Evolutionary conservation across 106 monocot species (phyloP).

Genomic region (Narthecium ossifragum): DNA sequence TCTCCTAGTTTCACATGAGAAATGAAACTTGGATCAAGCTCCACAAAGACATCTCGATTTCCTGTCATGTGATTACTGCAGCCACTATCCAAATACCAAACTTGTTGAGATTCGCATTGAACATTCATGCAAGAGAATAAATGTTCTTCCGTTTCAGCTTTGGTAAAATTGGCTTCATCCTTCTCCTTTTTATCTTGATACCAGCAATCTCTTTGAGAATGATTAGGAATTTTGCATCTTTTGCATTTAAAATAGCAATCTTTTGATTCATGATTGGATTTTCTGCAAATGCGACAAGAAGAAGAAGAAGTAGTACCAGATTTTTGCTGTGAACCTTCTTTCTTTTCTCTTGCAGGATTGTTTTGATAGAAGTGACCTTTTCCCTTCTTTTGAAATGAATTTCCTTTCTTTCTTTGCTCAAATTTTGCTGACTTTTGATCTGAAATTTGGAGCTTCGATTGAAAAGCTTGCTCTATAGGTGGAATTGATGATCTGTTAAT

Average conservation of each 20-base stretch:
- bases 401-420: neutral
- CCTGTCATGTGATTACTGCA: neutral
- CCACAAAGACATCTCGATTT: neutral
- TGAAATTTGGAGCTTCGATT: neutral
- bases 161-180: conserved; percentile 1
- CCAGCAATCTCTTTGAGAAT: conserved; percentile 5
- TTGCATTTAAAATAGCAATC: conserved; percentile 1
- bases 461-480: conserved; percentile 1
- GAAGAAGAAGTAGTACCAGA: too few relatives aligned
- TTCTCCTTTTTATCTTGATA: neutral
- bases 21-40: neutral
- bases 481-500: neutral
- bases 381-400: neutral
- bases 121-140: neutral
- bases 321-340: too few relatives aligned
- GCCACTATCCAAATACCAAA: neutral
- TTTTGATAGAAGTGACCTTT: neutral
- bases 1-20: neutral
- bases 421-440: neutral
- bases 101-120: neutral
- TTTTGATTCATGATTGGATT: neutral
- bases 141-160: neutral
- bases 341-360: neutral
- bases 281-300: too few relatives aligned
- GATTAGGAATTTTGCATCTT: conserved; percentile 3